Evolutionary conservation across 129 eudicot genomes (phyloP), one percentile per base, ranked within the genome.

Genomic region (Calendula officinalis): DNA sequence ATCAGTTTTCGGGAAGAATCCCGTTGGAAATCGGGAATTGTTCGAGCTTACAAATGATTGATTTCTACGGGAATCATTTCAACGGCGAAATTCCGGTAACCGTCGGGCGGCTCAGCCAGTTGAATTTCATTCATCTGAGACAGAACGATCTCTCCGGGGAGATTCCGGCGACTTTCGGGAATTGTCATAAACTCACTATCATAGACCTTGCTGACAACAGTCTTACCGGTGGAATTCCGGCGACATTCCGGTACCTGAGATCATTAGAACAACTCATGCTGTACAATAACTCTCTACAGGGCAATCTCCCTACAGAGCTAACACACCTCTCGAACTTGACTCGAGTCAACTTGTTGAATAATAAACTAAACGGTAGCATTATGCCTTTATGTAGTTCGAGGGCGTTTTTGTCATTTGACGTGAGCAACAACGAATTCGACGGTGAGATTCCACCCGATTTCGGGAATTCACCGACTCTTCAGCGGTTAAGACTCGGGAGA

Each of bases 21-120:
- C 99, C 99, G 7, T 13, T 78, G 75, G 99, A 92, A 74, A 88
- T 92, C 12, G 96, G 96, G 13, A 88, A 92, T 79, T 92, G 96
- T 60, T 85, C 99, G 7, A 77, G 87, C 55, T 70, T 92, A 76
- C 99, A 88, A 61, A 88, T 89, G 99, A 50, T 88, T 50, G 99
- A 92, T 79, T 88, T 92, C 58, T 92, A 46, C 10, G 96, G 96
- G 13, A 92, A 92, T 56, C 87, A 77, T 41, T 92, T 92, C 73
- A 60, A 64, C 0, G 96, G 96, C 33, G 64, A 71, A 46, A 83
- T 92, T 33, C 99, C 99, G 3, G 38, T 68, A 17, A 74, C 96
- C 3, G 17, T 92, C 36, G 99, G 96, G 32, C 69, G 78, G 82
- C 81, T 92, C 17, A 80, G 78, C 76, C 73, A 80, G 77, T 80